phyloP scores from a whole-genome alignment of 2,329 filamentous ascomycete genomes.

The Neopestalotiopsis rosae region DNA sequence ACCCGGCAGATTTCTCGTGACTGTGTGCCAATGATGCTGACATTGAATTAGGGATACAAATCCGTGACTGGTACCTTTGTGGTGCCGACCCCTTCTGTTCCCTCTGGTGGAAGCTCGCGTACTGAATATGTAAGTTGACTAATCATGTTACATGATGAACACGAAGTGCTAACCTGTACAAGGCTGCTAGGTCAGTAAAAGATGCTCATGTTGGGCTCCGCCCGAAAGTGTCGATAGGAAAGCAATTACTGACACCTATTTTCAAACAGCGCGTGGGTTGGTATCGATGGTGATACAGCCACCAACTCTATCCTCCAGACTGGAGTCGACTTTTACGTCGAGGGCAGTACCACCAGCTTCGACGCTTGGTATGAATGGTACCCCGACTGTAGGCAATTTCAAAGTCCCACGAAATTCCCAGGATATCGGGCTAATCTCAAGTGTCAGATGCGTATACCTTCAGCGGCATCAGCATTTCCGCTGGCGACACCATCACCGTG shows the following conservation, averaged over 20 bases:
- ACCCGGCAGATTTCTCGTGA: not conserved
- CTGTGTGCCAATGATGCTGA: not conserved
- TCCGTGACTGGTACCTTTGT: constrained; percentile 58
- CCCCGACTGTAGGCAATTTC: constrained; percentile 46
- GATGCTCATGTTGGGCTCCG: no score
- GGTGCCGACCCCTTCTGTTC: constrained; percentile 50
- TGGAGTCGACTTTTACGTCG: constrained; percentile 59
- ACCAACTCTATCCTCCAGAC: constrained; percentile 59
- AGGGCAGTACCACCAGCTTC: constrained; percentile 47
- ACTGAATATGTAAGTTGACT: not conserved
- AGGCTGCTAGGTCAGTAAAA: no score
- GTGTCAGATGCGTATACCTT: constrained; percentile 40
- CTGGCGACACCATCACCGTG: constrained; percentile 33
- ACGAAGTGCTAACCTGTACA: not conserved
- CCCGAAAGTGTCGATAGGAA: no score
- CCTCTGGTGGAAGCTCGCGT: constrained; percentile 31
- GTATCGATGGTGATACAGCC: constrained; percentile 66
- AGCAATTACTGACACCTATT: not conserved
- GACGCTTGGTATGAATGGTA: constrained; percentile 65
- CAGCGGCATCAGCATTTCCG: constrained; percentile 43
- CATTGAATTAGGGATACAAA: not conserved
- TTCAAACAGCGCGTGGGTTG: constrained; percentile 56
- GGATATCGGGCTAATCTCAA: not conserved
- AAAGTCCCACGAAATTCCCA: not conserved
- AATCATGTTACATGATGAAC: not conserved